Evolutionary conservation across 1,284 basidiomycete genomes (phyloP).

Genomic region (Ustilago loliicola): DNA sequence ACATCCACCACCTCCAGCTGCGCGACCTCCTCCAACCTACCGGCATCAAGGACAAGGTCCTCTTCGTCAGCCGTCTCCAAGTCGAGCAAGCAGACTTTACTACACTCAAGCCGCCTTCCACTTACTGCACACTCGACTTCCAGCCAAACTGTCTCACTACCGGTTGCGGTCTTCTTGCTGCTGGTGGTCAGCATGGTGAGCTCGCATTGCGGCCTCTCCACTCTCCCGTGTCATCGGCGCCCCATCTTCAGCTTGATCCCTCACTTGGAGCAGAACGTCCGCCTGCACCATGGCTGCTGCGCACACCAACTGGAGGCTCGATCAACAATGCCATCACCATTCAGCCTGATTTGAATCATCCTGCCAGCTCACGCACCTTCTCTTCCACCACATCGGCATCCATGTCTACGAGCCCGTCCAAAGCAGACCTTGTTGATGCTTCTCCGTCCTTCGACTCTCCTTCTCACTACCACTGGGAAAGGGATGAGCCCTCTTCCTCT

Average conservation of each 20-base stretch:
- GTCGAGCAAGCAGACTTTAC: slow-evolving; percentile 57
- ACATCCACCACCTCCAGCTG: slow-evolving; percentile 59
- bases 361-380: slow-evolving; percentile 6
- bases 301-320: slow-evolving; percentile 76
- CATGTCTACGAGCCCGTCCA: slow-evolving; percentile 6
- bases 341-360: slow-evolving; percentile 40
- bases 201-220: slow-evolving; percentile 78
- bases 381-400: slow-evolving; percentile 8
- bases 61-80: slow-evolving; percentile 55
- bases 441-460: not conserved
- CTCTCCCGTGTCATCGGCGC: slow-evolving; percentile 22
- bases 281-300: slow-evolving; percentile 68
- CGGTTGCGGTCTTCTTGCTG: slow-evolving; percentile 78
- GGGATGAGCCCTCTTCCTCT: slow-evolving; percentile 35
- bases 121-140: slow-evolving; percentile 80
- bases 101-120: slow-evolving; percentile 69
- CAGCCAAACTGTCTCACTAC: slow-evolving; percentile 75
- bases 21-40: slow-evolving; percentile 57
- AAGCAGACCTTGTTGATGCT: slow-evolving; percentile 26
- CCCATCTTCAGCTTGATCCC: slow-evolving; percentile 17
- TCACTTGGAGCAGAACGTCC: slow-evolving; percentile 22
- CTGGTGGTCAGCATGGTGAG: slow-evolving; percentile 84
- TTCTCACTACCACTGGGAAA: slow-evolving; percentile 31
- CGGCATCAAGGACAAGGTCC: slow-evolving; percentile 43
- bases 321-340: slow-evolving; percentile 84